Evolutionary conservation across 1,139 yeast genomes (phyloP).

Genomic region (Yamadazyma spencermartinsiae): DNA sequence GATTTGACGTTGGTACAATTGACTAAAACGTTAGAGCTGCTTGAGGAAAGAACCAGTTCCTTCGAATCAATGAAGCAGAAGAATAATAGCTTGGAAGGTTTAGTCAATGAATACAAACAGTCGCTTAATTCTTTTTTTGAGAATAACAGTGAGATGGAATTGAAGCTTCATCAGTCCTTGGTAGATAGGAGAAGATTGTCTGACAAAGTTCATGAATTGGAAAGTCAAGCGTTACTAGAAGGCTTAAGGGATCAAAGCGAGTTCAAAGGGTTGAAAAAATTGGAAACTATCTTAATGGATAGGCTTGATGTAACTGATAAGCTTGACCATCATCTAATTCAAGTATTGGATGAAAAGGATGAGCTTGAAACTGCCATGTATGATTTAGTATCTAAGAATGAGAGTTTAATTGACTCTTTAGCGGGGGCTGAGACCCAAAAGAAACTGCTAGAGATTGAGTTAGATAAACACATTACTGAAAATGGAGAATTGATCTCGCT

Average conservation of each 20-base stretch:
- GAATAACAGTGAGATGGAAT: conserved; percentile 1
- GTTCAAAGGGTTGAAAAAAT: not conserved
- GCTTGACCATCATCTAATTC: not conserved
- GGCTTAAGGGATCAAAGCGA: conserved; percentile 1
- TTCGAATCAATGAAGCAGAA: not conserved
- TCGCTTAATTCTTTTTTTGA: not conserved
- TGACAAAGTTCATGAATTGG: conserved; percentile 4
- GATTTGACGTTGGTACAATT: not conserved
- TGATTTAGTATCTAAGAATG: conserved; percentile 2
- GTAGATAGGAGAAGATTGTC: not conserved
- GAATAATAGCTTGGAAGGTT: not conserved
- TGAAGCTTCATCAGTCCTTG: conserved; percentile 1
- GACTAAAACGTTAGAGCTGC: not conserved
- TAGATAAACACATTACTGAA: not conserved
- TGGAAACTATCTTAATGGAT: not conserved
- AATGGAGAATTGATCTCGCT: not conserved
- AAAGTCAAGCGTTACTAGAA: conserved; percentile 3
- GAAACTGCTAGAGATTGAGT: not conserved
- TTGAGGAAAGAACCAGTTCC: not conserved
- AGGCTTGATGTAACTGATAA: not conserved
- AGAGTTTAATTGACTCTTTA: not conserved
- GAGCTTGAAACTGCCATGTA: not conserved
- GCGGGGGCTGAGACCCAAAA: not conserved
- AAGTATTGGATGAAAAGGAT: conserved; percentile 1
- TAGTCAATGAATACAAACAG: not conserved